Evolutionary conservation across 768 basidiomycete genomes (phyloP).

Genomic region (Phaeolepiota aurea): DNA sequence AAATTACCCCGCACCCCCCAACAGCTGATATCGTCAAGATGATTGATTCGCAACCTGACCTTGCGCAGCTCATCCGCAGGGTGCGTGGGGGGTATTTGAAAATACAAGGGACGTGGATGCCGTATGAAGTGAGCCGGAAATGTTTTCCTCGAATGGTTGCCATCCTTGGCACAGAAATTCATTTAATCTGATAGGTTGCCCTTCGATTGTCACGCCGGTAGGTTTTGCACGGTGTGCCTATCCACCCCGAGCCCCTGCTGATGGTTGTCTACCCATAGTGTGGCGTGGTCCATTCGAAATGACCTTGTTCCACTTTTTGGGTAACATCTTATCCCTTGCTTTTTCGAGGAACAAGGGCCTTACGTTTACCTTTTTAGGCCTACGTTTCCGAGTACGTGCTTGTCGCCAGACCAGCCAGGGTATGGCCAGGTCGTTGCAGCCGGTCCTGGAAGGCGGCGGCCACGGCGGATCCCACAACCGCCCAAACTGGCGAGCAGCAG

Average conservation of each 20-base stretch:
- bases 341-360: not conserved
- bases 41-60: conserved; percentile 85
- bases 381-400: conserved; percentile 74
- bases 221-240: conserved; percentile 4
- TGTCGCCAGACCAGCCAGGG: conserved; percentile 80
- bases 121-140: conserved; percentile 71
- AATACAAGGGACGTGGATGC: conserved; percentile 94
- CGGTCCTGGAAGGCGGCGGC: conserved; percentile 50
- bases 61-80: conserved; percentile 73
- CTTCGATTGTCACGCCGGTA: conserved; percentile 74
- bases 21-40: conserved; percentile 89
- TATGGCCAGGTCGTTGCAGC: conserved; percentile 76
- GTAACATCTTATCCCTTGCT: conserved; percentile 27
- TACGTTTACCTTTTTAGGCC: conserved; percentile 38
- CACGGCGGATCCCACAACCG: conserved; percentile 42
- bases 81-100: conserved; percentile 86
- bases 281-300: conserved; percentile 83
- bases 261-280: conserved; percentile 35
- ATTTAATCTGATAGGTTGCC: conserved; percentile 48
- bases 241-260: conserved; percentile 3
- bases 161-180: conserved; percentile 5
- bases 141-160: conserved; percentile 2
- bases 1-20: conserved; percentile 7
- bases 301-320: conserved; percentile 86
- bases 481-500: conserved; percentile 18